These are phyloP conservation scores for Anastatica hierochuntica DNA, from an alignment of 345 rosid species.

Conservation along the genomic window DNA sequence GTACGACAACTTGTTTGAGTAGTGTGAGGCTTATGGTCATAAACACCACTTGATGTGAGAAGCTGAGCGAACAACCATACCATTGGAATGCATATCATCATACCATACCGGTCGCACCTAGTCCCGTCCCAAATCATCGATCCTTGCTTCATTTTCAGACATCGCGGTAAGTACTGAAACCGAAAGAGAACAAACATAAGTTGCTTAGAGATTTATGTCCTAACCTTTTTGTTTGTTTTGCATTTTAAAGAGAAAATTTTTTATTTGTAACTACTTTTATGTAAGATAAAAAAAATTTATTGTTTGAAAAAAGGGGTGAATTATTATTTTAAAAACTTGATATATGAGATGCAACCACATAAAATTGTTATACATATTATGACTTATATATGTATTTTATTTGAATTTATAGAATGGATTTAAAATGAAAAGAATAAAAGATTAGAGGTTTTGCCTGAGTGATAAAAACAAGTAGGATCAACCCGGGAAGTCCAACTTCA, in stretches of 20 bases:
- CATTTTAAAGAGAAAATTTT: too few species aligned
- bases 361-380: too few species aligned
- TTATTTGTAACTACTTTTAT: too few species aligned
- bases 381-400: too few species aligned
- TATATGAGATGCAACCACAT: too few species aligned
- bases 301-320: too few species aligned
- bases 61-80: slow-evolving; percentile 41
- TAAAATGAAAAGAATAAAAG: too few species aligned
- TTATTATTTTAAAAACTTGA: too few species aligned
- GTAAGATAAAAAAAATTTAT: too few species aligned
- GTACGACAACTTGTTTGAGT: slow-evolving; percentile 68
- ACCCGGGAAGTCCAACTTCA: slow-evolving; percentile 59
- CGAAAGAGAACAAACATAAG: not conserved
- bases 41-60: slow-evolving; percentile 45
- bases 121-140: slow-evolving; percentile 16
- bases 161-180: slow-evolving; percentile 40
- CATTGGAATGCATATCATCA: slow-evolving; percentile 36
- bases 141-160: slow-evolving; percentile 19
- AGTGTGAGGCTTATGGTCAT: slow-evolving; percentile 33
- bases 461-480: slow-evolving; percentile 39
- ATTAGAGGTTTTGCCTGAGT: slow-evolving; percentile 40
- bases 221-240: too few species aligned
- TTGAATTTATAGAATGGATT: too few species aligned
- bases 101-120: slow-evolving; percentile 39
- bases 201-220: too few species aligned